A percentile compares a stretch with the other conserved stretches of the same genome.
phyloP scores from a whole-genome alignment of 768 basidiomycete genomes.

The Mycena galericulata region DNA sequence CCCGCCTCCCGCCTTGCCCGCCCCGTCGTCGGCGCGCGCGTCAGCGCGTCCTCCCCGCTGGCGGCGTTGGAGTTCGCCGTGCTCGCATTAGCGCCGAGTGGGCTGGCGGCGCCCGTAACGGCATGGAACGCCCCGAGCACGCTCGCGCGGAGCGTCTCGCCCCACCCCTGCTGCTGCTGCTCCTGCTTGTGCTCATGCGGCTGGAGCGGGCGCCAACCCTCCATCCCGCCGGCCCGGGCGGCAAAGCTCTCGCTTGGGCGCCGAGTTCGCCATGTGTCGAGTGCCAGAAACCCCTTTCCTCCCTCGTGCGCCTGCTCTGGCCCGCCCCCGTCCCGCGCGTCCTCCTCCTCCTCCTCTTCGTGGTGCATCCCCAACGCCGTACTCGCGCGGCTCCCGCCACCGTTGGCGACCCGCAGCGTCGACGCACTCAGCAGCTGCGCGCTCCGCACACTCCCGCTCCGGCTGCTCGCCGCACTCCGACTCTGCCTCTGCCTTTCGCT shows the following conservation, averaged over 20 bases:
- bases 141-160: constrained; percentile 25
- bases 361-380: constrained; percentile 38
- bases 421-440: constrained; percentile 37
- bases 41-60: constrained; percentile 24
- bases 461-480: constrained; percentile 19
- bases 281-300: constrained; percentile 27
- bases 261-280: constrained; percentile 19
- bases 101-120: constrained; percentile 23
- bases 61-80: too few relatives aligned
- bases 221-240: constrained; percentile 4
- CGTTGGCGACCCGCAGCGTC: constrained; percentile 62
- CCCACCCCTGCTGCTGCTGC: constrained; percentile 21
- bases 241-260: constrained; percentile 23
- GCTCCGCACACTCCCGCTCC: constrained; percentile 29
- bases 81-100: too few relatives aligned
- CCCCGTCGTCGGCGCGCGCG: constrained; percentile 23
- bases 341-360: not conserved
- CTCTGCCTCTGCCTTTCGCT: not conserved
- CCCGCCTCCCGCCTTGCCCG: constrained; percentile 24
- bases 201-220: constrained; percentile 12
- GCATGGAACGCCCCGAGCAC: constrained; percentile 19
- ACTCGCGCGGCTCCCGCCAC: constrained; percentile 46
- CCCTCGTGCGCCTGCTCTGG: constrained; percentile 15
- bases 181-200: not conserved
- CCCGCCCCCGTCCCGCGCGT: constrained; percentile 12